phyloP scores from a whole-genome alignment of 2,329 filamentous ascomycete genomes.

The Chaetomium sp. region DNA sequence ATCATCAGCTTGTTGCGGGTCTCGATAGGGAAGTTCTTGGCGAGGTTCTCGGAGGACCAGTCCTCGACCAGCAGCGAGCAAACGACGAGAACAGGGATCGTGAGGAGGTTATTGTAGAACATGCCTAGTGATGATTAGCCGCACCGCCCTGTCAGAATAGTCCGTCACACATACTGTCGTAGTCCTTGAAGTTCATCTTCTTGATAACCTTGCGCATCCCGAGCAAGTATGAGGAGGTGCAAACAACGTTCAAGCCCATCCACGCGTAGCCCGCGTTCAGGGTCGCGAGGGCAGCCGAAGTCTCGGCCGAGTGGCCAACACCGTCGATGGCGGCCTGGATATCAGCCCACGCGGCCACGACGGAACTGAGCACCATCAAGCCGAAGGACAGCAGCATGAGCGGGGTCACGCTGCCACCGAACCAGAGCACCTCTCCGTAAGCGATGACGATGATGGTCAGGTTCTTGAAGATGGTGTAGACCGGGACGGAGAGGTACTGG shows the following conservation, averaged over 20 bases:
- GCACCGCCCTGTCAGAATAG: conserved; percentile 35
- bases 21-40: conserved; percentile 84
- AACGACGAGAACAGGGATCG: conserved; percentile 85
- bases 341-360: conserved; percentile 96
- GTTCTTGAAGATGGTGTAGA: conserved; percentile 99
- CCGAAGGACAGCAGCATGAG: conserved; percentile 92
- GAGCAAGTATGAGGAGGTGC: conserved; percentile 85
- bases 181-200: conserved; percentile 99
- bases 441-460: conserved; percentile 98
- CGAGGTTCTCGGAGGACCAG: conserved; percentile 84
- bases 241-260: conserved; percentile 97
- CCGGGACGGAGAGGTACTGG: conserved; percentile 93
- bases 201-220: conserved; percentile 98
- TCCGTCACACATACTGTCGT: conserved; percentile 78
- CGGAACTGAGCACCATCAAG: conserved; percentile 91
- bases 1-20: conserved; percentile 76
- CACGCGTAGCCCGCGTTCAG: conserved; percentile 94
- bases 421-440: conserved; percentile 98
- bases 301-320: conserved; percentile 58
- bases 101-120: conserved; percentile 99
- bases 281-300: conserved; percentile 78
- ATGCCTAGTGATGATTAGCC: conserved; percentile 67
- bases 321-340: conserved; percentile 80
- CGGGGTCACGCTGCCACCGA: conserved; percentile 86
- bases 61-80: conserved; percentile 84